Base-by-base conservation (phyloP, 768 basidiomycete genomes). In the Grammothele lineata region DNA sequence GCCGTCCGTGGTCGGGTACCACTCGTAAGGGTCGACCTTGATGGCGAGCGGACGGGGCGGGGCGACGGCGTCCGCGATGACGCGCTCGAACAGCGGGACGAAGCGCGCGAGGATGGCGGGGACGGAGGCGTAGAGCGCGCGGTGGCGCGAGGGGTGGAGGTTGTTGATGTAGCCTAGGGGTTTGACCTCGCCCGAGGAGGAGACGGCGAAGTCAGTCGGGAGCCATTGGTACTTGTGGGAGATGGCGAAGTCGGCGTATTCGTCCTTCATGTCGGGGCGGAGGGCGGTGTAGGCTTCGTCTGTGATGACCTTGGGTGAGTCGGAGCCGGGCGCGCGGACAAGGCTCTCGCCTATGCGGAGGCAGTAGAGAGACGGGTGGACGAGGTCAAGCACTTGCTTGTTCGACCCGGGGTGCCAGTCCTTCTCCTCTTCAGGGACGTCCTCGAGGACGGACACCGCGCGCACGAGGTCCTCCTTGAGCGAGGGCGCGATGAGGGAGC, bases 161-260 rank as follows among this genome's bases (percentile, higher is more conserved):
- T 63, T 63, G 54, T 65, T 65, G 54, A 65, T 63, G 27, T 65
- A 65, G 0, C 46, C 42, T 11, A 56, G 54, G 21, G 51, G 15
- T 10, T 52, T 18, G 12, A 51, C 61, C 9, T 51, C 40, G 5
- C 61, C 62, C 19, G 54, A 33, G 11, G 48, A 27, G 18, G 55
- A 45, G 26, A 65, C 51, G 12, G 27, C 34, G 36, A 64, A 64
- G 34, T 62, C 62, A 8, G 62, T 57, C 0, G 62, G 64, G 5
- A 65, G 53, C 64, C 62, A 64, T 24, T 53, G 55, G 35, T 51
- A 61, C n/a, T n/a, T n/a, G n/a, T n/a, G n/a, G n/a, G n/a, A n/a
- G n/a, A n/a, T n/a, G n/a, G n/a, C n/a, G n/a, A n/a, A n/a, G n/a
- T n/a, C n/a, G n/a, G n/a, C n/a, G n/a, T n/a, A n/a, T n/a, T n/a